Percentiles rank a stretch among this genome's conserved stretches.
Evolutionary conservation across 331 rosid genomes (phyloP).

Genomic region (Quercus tomentella): DNA sequence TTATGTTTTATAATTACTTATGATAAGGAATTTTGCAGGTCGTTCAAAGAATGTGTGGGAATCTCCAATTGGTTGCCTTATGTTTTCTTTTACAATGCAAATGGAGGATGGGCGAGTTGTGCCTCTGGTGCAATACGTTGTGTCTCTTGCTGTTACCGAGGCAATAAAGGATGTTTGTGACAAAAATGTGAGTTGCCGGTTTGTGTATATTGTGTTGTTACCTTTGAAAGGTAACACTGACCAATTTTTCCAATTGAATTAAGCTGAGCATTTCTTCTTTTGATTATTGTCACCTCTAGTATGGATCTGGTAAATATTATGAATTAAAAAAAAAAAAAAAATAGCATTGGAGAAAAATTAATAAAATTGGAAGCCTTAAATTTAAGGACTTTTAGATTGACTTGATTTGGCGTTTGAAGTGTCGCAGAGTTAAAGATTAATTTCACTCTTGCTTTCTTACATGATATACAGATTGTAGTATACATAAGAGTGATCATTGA

Average conservation of each 20-base stretch:
- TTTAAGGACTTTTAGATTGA: background rate
- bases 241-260: background rate
- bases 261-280: background rate
- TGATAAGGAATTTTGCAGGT: conserved; percentile 40
- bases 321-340: background rate
- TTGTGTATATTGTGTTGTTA: conserved; percentile 4
- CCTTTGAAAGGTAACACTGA: background rate
- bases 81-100: conserved; percentile 83
- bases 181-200: conserved; percentile 48
- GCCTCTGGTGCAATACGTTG: conserved; percentile 83
- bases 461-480: background rate
- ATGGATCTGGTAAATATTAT: background rate
- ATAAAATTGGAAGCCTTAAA: background rate
- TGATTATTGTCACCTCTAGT: background rate
- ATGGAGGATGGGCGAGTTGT: conserved; percentile 82
- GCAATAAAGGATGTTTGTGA: conserved; percentile 80
- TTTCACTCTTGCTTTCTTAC: background rate
- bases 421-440: background rate
- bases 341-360: background rate
- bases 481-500: background rate
- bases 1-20: background rate
- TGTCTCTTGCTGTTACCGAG: conserved; percentile 81
- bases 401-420: background rate
- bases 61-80: conserved; percentile 82
- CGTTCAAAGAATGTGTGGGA: conserved; percentile 91